These are phyloP conservation scores for Pyrenochaeta sp. DNA, from an alignment of 2,329 filamentous ascomycete species.

Conservation along the genomic window DNA sequence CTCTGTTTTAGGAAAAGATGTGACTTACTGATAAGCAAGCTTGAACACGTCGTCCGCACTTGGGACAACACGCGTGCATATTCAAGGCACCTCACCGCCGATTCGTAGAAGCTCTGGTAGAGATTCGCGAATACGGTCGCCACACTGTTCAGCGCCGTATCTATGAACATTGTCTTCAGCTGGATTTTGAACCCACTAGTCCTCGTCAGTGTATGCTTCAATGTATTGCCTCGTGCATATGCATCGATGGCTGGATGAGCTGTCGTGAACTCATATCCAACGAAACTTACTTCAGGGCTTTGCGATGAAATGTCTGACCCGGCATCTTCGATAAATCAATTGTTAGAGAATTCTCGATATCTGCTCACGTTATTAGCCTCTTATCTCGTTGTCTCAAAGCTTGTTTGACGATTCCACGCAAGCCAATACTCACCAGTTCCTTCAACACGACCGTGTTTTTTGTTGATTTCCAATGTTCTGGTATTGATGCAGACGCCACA, in stretches of 20 bases:
- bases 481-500: conserved; percentile 83
- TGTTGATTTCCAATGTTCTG: conserved; percentile 74
- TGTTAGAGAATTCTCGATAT: conserved; percentile 75
- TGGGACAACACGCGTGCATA: conserved; percentile 67
- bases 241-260: conserved; percentile 5
- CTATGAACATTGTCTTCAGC: conserved; percentile 82
- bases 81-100: conserved; percentile 75
- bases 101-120: conserved; percentile 75
- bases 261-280: conserved; percentile 1
- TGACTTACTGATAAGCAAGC: conserved; percentile 66
- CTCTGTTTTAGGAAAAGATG: conserved; percentile 7
- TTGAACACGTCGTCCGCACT: conserved; percentile 62
- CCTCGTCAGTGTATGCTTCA: conserved; percentile 21
- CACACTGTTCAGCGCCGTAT: conserved; percentile 77
- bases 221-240: conserved; percentile 1
- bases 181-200: conserved; percentile 78
- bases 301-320: conserved; percentile 80
- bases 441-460: conserved; percentile 66
- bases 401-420: not conserved
- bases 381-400: not conserved
- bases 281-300: conserved; percentile 70
- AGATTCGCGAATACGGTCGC: conserved; percentile 76
- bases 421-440: conserved; percentile 52
- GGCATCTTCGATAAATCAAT: conserved; percentile 76
- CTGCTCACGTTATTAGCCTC: conserved; percentile 42